phyloP scores from a whole-genome alignment of 352 stramenopile genomes.

The Phytophthora fragariaefolia region DNA sequence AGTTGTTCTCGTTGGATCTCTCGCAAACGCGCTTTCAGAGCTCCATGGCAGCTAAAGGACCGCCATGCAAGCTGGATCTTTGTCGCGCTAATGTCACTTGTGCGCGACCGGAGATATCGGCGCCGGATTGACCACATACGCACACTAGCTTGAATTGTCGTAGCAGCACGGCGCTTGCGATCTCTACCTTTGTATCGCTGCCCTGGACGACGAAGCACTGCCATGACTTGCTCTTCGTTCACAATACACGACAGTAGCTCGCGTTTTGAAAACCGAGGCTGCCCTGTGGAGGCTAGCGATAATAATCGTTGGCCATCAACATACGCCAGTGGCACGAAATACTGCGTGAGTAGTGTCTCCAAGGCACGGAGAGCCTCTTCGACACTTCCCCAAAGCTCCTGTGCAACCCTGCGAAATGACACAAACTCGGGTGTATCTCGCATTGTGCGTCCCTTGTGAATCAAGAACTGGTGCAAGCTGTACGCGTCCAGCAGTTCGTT shows the following conservation, averaged over 20 bases:
- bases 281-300: slow-evolving; percentile 70
- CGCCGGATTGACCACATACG: slow-evolving; percentile 65
- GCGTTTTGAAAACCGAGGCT: slow-evolving; percentile 47
- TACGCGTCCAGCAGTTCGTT: slow-evolving; percentile 82
- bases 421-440: slow-evolving; percentile 89
- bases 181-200: slow-evolving; percentile 84
- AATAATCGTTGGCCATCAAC: slow-evolving; percentile 85
- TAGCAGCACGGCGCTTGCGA: slow-evolving; percentile 63
- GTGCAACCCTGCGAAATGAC: slow-evolving; percentile 79
- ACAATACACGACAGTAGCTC: slow-evolving; percentile 86
- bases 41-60: slow-evolving; percentile 49
- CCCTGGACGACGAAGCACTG: slow-evolving; percentile 66
- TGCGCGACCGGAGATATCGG: slow-evolving; percentile 50
- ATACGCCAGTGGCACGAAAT: slow-evolving; percentile 89
- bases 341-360: slow-evolving; percentile 76
- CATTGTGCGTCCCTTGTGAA: slow-evolving; percentile 84
- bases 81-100: slow-evolving; percentile 49
- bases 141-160: slow-evolving; percentile 74
- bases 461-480: slow-evolving; percentile 90
- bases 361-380: slow-evolving; percentile 75
- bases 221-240: slow-evolving; percentile 88
- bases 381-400: slow-evolving; percentile 85
- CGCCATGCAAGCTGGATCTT: slow-evolving; percentile 74
- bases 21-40: slow-evolving; percentile 49
- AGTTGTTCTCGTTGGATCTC: slow-evolving; percentile 45